Conservation (phyloP, 2,329 filamentous ascomycete genomes). For the Lachnellula subtilissima region DNA sequence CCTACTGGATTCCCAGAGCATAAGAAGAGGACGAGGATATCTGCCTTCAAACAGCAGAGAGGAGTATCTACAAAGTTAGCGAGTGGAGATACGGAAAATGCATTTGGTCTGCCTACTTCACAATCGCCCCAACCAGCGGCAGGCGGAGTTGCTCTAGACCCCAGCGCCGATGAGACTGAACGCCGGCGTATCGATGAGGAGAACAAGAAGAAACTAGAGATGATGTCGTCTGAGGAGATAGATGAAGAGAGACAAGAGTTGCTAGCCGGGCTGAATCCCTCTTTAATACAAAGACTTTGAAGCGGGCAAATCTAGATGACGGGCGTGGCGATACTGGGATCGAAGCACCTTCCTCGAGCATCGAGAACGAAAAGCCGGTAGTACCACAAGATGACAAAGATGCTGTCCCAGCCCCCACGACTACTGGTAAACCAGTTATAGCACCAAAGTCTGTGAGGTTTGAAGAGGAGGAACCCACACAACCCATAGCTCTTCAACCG, state of each 20-base stretch:
- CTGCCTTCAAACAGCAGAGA: conserved; percentile 73
- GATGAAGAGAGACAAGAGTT: conserved; percentile 74
- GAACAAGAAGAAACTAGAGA: conserved; percentile 66
- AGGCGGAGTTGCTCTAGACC: conserved; percentile 19
- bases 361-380: not conserved
- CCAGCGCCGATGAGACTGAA: conserved; percentile 49
- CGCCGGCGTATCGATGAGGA: conserved; percentile 73
- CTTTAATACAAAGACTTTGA: conserved; percentile 71
- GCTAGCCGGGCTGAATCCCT: conserved; percentile 70
- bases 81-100: conserved; percentile 14
- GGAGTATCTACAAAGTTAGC: conserved; percentile 8
- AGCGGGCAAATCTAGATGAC: conserved; percentile 30
- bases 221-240: conserved; percentile 80
- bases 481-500: conserved; percentile 37
- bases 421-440: conserved; percentile 26
- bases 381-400: conserved; percentile 1
- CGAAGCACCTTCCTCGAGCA: conserved; percentile 4
- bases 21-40: conserved; percentile 68
- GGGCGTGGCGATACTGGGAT: conserved; percentile 30
- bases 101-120: conserved; percentile 12
- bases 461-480: conserved; percentile 35
- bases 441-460: conserved; percentile 40
- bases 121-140: conserved; percentile 18
- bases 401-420: conserved; percentile 19
- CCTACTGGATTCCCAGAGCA: conserved; percentile 81